These are phyloP conservation scores for Bryoglossum gracile DNA, from an alignment of 495 filamentous ascomycete species.

Conservation along the genomic window DNA sequence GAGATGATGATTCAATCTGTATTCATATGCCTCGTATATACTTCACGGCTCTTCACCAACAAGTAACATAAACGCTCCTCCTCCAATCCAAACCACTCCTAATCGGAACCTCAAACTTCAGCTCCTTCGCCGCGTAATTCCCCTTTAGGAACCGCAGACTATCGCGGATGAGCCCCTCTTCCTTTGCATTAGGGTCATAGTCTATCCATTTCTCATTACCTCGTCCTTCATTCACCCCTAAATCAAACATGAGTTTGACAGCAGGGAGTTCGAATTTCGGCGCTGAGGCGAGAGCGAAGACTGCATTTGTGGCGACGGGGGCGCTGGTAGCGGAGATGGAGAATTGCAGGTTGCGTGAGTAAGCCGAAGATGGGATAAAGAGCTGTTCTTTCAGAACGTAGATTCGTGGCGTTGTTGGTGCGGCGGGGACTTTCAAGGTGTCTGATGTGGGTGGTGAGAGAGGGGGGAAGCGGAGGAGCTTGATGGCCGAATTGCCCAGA, in stretches of 20 bases:
- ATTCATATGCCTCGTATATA: too few species aligned
- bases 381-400: neutral
- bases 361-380: neutral
- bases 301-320: neutral
- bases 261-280: constrained; percentile 5
- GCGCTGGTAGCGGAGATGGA: neutral
- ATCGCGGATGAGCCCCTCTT: neutral
- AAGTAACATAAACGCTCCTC: constrained; percentile 12
- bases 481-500: neutral
- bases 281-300: neutral
- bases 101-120: constrained; percentile 10
- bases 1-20: too few species aligned
- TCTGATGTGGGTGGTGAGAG: too few species aligned
- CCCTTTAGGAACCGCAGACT: constrained; percentile 3
- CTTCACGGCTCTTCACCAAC: constrained; percentile 6
- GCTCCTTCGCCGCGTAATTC: constrained; percentile 7
- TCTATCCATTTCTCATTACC: neutral
- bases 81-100: constrained; percentile 14
- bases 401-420: neutral
- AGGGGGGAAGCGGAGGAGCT: constrained; percentile 5
- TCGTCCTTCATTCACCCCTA: too few species aligned
- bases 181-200: neutral
- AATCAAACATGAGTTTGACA: neutral
- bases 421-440: too few species aligned
- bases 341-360: neutral